Evolutionary conservation across 2,329 filamentous ascomycete species (phyloP).

Genomic region (Chaetomiaceae sp.): DNA sequence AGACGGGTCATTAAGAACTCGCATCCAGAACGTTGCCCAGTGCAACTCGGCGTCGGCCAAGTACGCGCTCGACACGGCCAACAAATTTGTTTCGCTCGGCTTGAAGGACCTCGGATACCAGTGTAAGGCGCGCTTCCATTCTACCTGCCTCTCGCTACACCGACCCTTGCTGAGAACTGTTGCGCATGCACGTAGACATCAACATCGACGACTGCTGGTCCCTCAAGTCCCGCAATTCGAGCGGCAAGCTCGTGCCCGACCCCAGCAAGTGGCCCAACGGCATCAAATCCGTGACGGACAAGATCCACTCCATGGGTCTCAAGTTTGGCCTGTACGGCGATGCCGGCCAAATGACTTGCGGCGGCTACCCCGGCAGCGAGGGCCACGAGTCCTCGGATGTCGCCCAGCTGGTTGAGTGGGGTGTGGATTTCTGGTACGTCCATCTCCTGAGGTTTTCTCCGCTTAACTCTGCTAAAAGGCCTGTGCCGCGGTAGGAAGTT

Average conservation of each 20-base stretch:
- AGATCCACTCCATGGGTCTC: conserved; percentile 19
- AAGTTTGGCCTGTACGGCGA: conserved; percentile 21
- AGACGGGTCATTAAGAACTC: not conserved
- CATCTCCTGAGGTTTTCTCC: not conserved
- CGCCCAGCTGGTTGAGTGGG: conserved; percentile 15
- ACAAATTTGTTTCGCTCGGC: conserved; percentile 16
- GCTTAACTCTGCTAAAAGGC: not conserved
- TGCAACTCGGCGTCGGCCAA: conserved; percentile 16
- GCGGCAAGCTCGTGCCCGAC: conserved; percentile 18
- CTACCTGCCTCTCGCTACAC: too few relatives aligned
- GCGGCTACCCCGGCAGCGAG: conserved; percentile 16
- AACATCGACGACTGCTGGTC: conserved; percentile 23
- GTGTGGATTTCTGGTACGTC: conserved; percentile 18
- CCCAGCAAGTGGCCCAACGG: conserved; percentile 19
- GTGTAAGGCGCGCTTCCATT: too few relatives aligned
- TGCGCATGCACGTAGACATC: conserved; percentile 13
- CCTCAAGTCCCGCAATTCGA: conserved; percentile 6
- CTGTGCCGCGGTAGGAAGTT: conserved; percentile 14
- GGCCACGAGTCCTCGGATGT: conserved; percentile 15
- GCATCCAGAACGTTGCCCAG: conserved; percentile 14
- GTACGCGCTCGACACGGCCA: conserved; percentile 13
- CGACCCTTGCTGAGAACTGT: too few relatives aligned
- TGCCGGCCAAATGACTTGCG: conserved; percentile 20
- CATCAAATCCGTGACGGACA: conserved; percentile 15
- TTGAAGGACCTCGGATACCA: conserved; percentile 20